These are phyloP conservation scores for Xylariomycetidae sp. DNA, from an alignment of 2,329 filamentous ascomycete species.

Conservation along the genomic window DNA sequence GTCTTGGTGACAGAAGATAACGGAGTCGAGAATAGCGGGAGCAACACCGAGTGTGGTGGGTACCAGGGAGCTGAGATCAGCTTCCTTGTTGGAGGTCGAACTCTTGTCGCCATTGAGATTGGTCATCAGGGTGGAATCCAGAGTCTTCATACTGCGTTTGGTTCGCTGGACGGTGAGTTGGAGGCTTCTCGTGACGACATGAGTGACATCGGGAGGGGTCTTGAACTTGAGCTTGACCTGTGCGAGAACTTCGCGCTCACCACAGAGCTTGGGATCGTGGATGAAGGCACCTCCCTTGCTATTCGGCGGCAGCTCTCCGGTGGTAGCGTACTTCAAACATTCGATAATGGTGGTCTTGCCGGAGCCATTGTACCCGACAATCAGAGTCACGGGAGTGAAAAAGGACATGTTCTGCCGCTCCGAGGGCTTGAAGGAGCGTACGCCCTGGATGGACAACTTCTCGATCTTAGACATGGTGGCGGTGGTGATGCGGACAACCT, in stretches of 20 bases:
- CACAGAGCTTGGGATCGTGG: slow-evolving; percentile 88
- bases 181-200: slow-evolving; percentile 78
- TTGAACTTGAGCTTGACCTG: slow-evolving; percentile 88
- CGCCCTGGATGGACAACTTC: slow-evolving; percentile 77
- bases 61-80: slow-evolving; percentile 77
- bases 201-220: slow-evolving; percentile 68
- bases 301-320: slow-evolving; percentile 87
- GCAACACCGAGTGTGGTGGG: slow-evolving; percentile 85
- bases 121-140: slow-evolving; percentile 74
- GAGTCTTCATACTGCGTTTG: slow-evolving; percentile 68
- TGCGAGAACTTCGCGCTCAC: slow-evolving; percentile 82
- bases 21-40: slow-evolving; percentile 80
- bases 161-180: slow-evolving; percentile 84
- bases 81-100: slow-evolving; percentile 71
- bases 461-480: slow-evolving; percentile 74
- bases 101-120: slow-evolving; percentile 73
- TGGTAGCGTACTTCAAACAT: slow-evolving; percentile 96
- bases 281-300: slow-evolving; percentile 88
- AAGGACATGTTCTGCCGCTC: slow-evolving; percentile 77
- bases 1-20: slow-evolving; percentile 98
- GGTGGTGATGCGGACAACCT: too few species aligned
- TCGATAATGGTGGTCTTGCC: slow-evolving; percentile 99
- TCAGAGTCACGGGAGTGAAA: slow-evolving; percentile 84
- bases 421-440: slow-evolving; percentile 78
- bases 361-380: slow-evolving; percentile 95